Evolutionary conservation across 306 rosid species (phyloP).

Genomic region (Lotus japonicus): DNA sequence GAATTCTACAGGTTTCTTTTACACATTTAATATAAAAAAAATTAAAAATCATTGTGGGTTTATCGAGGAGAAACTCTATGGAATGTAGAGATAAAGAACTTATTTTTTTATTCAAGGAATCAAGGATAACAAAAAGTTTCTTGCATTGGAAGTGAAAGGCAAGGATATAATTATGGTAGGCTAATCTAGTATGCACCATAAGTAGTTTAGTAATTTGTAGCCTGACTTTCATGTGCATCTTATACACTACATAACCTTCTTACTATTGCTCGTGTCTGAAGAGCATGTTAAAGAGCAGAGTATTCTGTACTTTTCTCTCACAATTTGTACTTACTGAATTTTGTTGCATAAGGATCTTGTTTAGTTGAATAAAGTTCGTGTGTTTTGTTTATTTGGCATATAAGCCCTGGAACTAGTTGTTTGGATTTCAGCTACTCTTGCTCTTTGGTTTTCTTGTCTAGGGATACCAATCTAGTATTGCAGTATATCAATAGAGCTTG

Average conservation of each 20-base stretch:
- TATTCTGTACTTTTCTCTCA: neutral
- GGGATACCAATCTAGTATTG: slow-evolving; percentile 11
- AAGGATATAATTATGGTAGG: neutral
- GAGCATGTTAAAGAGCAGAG: neutral
- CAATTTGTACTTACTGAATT: neutral
- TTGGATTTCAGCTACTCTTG: slow-evolving; percentile 6
- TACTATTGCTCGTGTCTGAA: neutral
- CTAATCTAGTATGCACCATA: neutral
- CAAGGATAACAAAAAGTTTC: neutral
- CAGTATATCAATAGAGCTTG: slow-evolving; percentile 2
- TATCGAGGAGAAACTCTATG: neutral
- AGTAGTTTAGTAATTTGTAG: neutral
- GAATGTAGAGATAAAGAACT: neutral
- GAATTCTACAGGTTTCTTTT: neutral
- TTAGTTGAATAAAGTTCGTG: neutral
- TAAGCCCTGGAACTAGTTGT: neutral
- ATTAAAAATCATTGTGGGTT: neutral
- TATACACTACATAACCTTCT: neutral
- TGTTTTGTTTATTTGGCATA: neutral
- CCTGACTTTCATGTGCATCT: neutral
- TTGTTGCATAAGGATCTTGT: neutral
- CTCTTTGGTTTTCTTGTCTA: neutral
- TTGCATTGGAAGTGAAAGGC: neutral
- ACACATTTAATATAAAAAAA: neutral
- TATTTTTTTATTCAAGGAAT: neutral